Evolutionary conservation across 2,329 filamentous ascomycete species (phyloP).

Genomic region (Beauveria scarabaeidicola): DNA sequence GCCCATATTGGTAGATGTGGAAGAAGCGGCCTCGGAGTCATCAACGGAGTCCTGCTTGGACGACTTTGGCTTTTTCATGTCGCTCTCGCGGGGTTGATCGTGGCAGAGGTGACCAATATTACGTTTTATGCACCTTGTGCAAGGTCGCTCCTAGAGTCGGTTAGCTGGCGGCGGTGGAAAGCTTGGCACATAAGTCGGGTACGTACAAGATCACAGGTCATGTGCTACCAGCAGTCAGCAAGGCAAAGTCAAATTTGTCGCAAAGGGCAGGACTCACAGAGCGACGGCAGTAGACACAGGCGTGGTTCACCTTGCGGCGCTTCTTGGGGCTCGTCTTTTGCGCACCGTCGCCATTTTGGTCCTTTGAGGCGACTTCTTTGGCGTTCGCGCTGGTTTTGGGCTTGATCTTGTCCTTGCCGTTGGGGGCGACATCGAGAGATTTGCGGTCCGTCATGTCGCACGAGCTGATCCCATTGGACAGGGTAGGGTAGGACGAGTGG

Average conservation of each 20-base stretch:
- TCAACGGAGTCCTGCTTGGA: constrained; percentile 55
- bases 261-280: constrained; percentile 57
- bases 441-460: constrained; percentile 25
- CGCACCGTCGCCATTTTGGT: constrained; percentile 19
- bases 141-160: constrained; percentile 70
- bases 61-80: constrained; percentile 70
- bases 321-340: constrained; percentile 61
- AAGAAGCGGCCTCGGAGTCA: constrained; percentile 41
- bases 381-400: background rate
- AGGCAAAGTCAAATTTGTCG: constrained; percentile 12
- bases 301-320: constrained; percentile 83
- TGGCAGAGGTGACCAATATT: constrained; percentile 98
- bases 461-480: background rate
- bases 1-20: constrained; percentile 46
- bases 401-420: constrained; percentile 18
- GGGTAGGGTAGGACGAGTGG: background rate
- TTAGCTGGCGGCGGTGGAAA: constrained; percentile 18
- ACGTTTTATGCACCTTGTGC: constrained; percentile 94
- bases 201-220: constrained; percentile 87
- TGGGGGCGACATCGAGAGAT: constrained; percentile 15
- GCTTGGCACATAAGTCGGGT: constrained; percentile 11
- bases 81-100: constrained; percentile 85
- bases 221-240: constrained; percentile 51
- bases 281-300: constrained; percentile 82
- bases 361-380: constrained; percentile 23